Percentiles rank a stretch among this genome's conserved stretches.
Evolutionary conservation across 139 green algal species (phyloP).

Genomic region (Eudorina sp.): DNA sequence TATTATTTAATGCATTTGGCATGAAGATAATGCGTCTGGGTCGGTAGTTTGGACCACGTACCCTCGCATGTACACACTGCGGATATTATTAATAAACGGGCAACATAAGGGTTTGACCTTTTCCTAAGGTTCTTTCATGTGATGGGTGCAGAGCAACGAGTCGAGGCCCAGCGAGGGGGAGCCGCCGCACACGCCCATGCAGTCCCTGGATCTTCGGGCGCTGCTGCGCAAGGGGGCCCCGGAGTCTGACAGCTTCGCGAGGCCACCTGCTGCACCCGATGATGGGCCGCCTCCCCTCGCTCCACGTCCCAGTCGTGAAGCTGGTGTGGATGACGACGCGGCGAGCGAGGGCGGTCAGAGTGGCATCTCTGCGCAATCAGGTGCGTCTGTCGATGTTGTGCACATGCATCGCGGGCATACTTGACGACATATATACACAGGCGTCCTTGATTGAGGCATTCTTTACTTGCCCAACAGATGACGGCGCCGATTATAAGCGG

Average conservation of each 20-base stretch:
- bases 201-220: background rate
- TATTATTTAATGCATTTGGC: background rate
- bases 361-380: constrained; percentile 25
- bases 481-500: constrained; percentile 41
- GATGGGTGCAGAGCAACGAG: background rate
- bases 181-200: background rate
- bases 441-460: too few relatives aligned
- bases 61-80: background rate
- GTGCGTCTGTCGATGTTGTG: too few relatives aligned
- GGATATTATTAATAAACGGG: too few relatives aligned
- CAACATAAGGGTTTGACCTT: too few relatives aligned
- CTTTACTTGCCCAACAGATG: background rate
- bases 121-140: too few relatives aligned
- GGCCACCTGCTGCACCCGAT: background rate
- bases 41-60: too few relatives aligned
- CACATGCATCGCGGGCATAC: too few relatives aligned
- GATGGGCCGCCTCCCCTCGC: background rate
- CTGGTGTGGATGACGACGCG: background rate
- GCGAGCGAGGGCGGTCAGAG: constrained; percentile 36
- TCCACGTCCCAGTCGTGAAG: background rate
- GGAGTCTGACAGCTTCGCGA: background rate
- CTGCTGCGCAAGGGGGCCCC: background rate
- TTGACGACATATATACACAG: too few relatives aligned
- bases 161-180: background rate
- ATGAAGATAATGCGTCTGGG: background rate